Evolutionary conservation across 495 filamentous ascomycete species (phyloP).

Genomic region (Aspergillus bertholletiae): DNA sequence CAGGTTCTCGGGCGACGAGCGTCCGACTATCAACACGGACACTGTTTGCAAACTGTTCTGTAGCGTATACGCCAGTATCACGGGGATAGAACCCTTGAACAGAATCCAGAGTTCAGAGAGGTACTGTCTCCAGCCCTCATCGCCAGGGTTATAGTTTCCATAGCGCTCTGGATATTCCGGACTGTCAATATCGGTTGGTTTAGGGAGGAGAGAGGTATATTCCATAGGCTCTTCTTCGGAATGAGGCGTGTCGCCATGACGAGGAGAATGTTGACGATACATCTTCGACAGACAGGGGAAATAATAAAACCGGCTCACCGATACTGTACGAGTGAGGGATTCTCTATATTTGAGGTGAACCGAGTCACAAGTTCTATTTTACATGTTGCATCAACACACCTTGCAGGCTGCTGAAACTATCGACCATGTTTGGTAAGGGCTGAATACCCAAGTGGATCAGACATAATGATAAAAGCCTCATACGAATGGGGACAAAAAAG

Average conservation of each 20-base stretch:
- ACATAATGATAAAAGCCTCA: not conserved
- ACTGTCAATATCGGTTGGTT: slow-evolving; percentile 19
- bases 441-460: not conserved
- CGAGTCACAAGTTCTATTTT: not conserved
- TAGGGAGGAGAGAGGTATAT: slow-evolving; percentile 47
- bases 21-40: slow-evolving; percentile 80
- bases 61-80: slow-evolving; percentile 84
- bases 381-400: not conserved
- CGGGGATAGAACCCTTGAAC: slow-evolving; percentile 66
- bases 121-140: slow-evolving; percentile 19
- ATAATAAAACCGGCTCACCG: not conserved
- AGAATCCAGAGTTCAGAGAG: slow-evolving; percentile 67
- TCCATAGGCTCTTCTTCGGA: slow-evolving; percentile 27
- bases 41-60: slow-evolving; percentile 87
- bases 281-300: not conserved
- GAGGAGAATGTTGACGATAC: slow-evolving; percentile 1
- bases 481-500: too few species aligned
- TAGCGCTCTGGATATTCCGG: slow-evolving; percentile 6
- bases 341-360: not conserved
- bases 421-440: not conserved
- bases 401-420: not conserved
- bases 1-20: slow-evolving; percentile 74
- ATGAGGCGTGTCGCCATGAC: not conserved
- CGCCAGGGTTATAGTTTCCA: slow-evolving; percentile 7
- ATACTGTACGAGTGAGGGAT: not conserved